These are phyloP conservation scores for Pisolithus thermaeus DNA, from an alignment of 1,284 basidiomycete species.

Conservation along the genomic window DNA sequence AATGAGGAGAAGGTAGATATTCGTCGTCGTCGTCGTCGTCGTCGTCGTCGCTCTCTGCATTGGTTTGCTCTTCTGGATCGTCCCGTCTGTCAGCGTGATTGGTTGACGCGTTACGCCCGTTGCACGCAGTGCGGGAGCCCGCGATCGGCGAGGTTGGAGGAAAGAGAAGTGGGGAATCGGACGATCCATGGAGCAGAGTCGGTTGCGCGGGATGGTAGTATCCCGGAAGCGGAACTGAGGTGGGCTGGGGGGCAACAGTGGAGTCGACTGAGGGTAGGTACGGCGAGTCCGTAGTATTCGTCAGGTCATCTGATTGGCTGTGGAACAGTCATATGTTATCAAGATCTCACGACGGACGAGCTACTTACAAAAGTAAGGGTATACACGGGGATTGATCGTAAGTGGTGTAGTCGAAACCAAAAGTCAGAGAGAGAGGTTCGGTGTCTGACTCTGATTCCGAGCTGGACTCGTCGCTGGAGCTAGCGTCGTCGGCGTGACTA, in stretches of 20 bases:
- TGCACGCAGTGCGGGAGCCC: slow-evolving; percentile 11
- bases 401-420: slow-evolving; percentile 6
- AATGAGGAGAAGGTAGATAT: slow-evolving; percentile 29
- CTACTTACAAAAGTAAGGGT: slow-evolving; percentile 22
- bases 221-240: not conserved
- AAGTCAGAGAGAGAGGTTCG: slow-evolving; percentile 15
- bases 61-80: slow-evolving; percentile 15
- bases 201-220: not conserved
- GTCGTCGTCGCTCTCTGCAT: slow-evolving; percentile 24
- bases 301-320: slow-evolving; percentile 17
- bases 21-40: slow-evolving; percentile 28
- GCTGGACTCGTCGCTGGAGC: slow-evolving; percentile 14
- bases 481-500: slow-evolving; percentile 9
- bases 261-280: slow-evolving; percentile 11
- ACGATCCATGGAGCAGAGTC: not conserved
- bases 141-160: slow-evolving; percentile 2
- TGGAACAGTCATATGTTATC: slow-evolving; percentile 12
- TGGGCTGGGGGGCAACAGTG: too few relatives aligned
- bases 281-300: slow-evolving; percentile 3
- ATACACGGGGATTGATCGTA: slow-evolving; percentile 9
- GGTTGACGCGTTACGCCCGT: slow-evolving; percentile 4
- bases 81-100: slow-evolving; percentile 3
- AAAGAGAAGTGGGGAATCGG: not conserved
- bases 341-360: not conserved
- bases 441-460: slow-evolving; percentile 23